Conservation (phyloP, 345 rosid genomes). For the Hibiscus syriacus region DNA sequence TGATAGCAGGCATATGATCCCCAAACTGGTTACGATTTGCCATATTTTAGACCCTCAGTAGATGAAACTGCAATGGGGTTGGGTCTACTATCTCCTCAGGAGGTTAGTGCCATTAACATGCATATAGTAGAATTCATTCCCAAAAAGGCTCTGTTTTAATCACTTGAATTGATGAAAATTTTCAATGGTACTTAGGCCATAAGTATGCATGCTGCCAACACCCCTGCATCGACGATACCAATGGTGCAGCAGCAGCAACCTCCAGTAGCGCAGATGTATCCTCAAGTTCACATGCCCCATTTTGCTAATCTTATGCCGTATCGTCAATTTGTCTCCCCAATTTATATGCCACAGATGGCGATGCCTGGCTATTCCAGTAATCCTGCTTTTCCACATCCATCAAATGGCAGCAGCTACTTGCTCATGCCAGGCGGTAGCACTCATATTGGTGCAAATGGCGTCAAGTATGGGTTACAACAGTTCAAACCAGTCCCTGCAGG, state of each 20-base stretch:
- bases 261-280: constrained; percentile 74
- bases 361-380: constrained; percentile 81
- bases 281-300: constrained; percentile 83
- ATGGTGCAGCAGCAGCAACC: constrained; percentile 63
- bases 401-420: constrained; percentile 74
- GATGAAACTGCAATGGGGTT: constrained; percentile 55
- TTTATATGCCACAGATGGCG: constrained; percentile 87
- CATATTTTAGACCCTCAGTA: constrained; percentile 62
- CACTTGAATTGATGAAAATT: constrained; percentile 2
- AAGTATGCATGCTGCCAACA: constrained; percentile 32
- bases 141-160: not conserved
- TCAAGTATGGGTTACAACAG: constrained; percentile 84
- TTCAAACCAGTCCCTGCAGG: constrained; percentile 67
- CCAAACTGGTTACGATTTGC: constrained; percentile 55
- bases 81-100: constrained; percentile 58
- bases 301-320: constrained; percentile 73
- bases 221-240: constrained; percentile 54
- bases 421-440: constrained; percentile 87
- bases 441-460: constrained; percentile 56
- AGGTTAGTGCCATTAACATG: constrained; percentile 39
- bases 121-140: not conserved
- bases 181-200: constrained; percentile 29
- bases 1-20: constrained; percentile 53
- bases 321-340: constrained; percentile 75
- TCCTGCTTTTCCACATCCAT: constrained; percentile 76